phyloP scores from a whole-genome alignment of 495 filamentous ascomycete genomes.

The Podospora sp. region DNA sequence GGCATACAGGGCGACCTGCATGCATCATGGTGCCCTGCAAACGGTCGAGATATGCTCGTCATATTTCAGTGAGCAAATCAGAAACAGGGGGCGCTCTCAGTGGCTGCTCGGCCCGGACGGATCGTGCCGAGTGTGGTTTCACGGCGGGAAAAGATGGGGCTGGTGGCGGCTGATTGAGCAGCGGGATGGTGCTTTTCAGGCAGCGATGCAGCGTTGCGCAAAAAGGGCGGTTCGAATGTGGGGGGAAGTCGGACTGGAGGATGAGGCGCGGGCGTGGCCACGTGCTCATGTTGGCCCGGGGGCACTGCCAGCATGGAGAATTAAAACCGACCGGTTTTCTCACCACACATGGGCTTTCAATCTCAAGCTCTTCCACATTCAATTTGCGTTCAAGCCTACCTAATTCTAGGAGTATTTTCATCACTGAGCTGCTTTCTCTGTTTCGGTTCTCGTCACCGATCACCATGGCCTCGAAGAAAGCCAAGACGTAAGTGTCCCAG shows the following conservation, averaged over 20 bases:
- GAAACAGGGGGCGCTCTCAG: not conserved
- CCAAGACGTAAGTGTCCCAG: not conserved
- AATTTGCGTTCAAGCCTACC: no score
- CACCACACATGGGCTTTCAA: no score
- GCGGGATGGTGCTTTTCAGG: not conserved
- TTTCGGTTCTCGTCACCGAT: no score
- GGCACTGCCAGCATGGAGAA: no score
- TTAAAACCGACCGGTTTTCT: no score
- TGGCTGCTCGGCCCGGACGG: not conserved
- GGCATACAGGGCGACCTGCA: not conserved
- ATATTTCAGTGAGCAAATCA: constrained; percentile 5
- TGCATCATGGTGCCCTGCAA: constrained; percentile 1
- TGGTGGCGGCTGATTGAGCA: not conserved
- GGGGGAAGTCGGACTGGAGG: not conserved
- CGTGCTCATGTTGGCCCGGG: no score
- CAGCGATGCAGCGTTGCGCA: constrained; percentile 4
- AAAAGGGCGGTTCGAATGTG: not conserved
- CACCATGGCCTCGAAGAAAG: not conserved
- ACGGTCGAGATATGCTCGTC: not conserved
- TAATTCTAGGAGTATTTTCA: no score
- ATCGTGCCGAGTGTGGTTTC: constrained; percentile 2
- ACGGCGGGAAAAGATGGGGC: constrained; percentile 1
- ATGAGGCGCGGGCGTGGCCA: not conserved
- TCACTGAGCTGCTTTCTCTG: no score
- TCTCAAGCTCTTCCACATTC: no score